Evolutionary conservation across 176 grass and related monocot species (phyloP).

Genomic region (Oryza rufipogon): DNA sequence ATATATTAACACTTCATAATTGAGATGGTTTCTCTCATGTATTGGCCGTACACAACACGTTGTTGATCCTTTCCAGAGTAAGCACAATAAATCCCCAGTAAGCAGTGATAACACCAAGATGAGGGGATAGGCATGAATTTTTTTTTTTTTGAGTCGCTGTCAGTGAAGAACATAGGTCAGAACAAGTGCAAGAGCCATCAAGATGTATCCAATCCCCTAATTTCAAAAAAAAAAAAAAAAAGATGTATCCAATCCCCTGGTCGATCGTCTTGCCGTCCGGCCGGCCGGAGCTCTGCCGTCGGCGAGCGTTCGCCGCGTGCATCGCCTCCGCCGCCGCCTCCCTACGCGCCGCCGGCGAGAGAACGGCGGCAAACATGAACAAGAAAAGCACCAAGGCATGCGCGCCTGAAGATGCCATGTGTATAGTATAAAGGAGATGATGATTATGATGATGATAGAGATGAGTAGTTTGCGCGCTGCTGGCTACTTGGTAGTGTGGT

Average conservation of each 20-base stretch:
- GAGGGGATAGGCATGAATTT: too few relatives aligned
- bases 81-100: background rate
- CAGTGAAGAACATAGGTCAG: slow-evolving; percentile 13
- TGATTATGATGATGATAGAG: background rate
- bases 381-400: background rate
- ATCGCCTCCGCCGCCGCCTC: background rate
- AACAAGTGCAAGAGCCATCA: slow-evolving; percentile 5
- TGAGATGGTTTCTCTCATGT: too few relatives aligned
- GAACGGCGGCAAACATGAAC: background rate
- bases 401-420: background rate
- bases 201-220: background rate
- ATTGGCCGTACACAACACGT: too few relatives aligned
- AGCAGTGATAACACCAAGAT: background rate
- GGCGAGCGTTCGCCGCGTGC: background rate
- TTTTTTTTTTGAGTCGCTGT: background rate
- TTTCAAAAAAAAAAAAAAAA: too few relatives aligned
- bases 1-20: too few relatives aligned
- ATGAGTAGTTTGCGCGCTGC: background rate
- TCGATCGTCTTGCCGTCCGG: slow-evolving; percentile 8
- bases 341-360: background rate
- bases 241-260: background rate
- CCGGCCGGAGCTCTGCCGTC: background rate
- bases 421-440: background rate
- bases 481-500: background rate
- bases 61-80: too few relatives aligned